Evolutionary conservation across 176 grass and related monocot genomes (phyloP), one percentile per base, ranked within the genome.

Genomic region (Avena sativa): DNA sequence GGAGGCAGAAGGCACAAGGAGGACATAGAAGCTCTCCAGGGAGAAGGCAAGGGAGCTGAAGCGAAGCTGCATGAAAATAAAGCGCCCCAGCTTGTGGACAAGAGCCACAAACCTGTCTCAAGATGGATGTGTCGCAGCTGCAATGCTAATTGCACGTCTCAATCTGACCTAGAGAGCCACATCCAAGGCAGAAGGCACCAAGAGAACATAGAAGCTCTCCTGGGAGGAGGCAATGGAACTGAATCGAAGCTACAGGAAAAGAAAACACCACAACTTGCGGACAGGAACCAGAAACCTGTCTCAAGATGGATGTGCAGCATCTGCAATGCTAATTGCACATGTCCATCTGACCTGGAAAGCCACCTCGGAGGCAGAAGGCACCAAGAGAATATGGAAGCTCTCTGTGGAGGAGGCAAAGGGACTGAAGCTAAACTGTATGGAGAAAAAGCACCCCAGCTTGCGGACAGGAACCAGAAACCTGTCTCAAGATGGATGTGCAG

Each of bases 361-460:
- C 83, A 90, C 38, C 84, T 86, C 2, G 7, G 15, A 30, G 78
- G 83, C 51, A 77, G 88, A 77, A 90, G 71, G 30, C 83, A 86
- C 48, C 80, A 55, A 82, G 6, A 21, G 43, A 82, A 82, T 47
- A 53, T 52, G 14, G 47, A 82, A 75, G 69, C 38, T 72, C 70
- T 75, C 0, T 16, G 50, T 6, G 73, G 40, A 75, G 40, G n/a
- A 75, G 40, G 4, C 82, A 43, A 50, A 16, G 68, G 40, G 50
- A 74, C 12, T 46, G 56, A 75, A 32, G 56, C 8, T 12, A 32
- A 80, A 57, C 61, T 75, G 17, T 26, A 60, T 34, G 76, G 48
- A 11, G 43, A 44, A 9, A 52, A 28, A 28, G 28, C 28, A 28
- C 28, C 28, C 28, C 28, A 28, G 28, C 28, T 28, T 28, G 28